Conservation (phyloP, 176 grass and related monocot species). For the Miscanthus lutarioriparius region DNA sequence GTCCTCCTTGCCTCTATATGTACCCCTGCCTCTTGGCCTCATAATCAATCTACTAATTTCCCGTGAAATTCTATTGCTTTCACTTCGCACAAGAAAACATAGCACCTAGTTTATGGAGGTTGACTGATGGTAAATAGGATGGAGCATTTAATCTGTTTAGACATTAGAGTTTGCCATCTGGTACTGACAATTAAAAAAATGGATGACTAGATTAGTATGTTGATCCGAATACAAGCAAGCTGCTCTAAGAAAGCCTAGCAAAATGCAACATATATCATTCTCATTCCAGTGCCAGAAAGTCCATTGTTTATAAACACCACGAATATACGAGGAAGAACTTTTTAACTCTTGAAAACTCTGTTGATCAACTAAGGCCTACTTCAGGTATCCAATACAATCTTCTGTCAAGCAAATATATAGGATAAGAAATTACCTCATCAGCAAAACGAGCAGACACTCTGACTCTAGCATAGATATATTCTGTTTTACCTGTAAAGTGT, state of each 20-base stretch:
- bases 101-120: conserved; percentile 1
- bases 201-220: background rate
- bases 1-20: no score
- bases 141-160: conserved; percentile 19
- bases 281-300: background rate
- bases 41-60: no score
- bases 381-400: conserved; percentile 4
- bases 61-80: no score
- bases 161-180: background rate
- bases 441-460: conserved; percentile 67
- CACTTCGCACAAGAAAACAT: background rate
- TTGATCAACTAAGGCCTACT: conserved; percentile 7
- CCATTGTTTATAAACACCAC: conserved; percentile 13
- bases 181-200: background rate
- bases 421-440: conserved; percentile 60
- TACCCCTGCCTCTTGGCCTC: no score
- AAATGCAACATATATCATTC: conserved; percentile 19
- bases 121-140: background rate
- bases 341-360: conserved; percentile 13
- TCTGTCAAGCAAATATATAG: conserved; percentile 11
- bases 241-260: background rate
- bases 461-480: conserved; percentile 81
- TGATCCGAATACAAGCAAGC: conserved; percentile 3
- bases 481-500: conserved; percentile 77
- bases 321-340: conserved; percentile 6